Conservation (phyloP, 768 basidiomycete genomes). For the Lactarius akahatsu region DNA sequence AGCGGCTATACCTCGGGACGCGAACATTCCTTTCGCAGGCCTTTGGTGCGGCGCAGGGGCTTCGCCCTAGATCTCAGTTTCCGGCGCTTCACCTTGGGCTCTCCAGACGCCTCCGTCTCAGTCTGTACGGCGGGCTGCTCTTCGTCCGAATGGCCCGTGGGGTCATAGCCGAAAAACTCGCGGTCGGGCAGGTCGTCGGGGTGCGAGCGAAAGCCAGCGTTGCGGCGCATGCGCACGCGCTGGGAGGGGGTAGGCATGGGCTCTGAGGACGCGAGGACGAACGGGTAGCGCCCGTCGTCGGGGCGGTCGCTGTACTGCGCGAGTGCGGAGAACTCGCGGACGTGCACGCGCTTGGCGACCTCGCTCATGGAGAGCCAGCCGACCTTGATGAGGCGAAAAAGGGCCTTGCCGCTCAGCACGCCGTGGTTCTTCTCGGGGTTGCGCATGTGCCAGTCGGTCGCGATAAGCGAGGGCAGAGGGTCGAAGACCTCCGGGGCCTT, state of each 20-base stretch:
- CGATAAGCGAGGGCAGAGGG: conserved; percentile 31
- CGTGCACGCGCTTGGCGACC: conserved; percentile 30
- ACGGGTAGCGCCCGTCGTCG: conserved; percentile 31
- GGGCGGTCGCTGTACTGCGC: conserved; percentile 31
- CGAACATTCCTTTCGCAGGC: conserved; percentile 10
- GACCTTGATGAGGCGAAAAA: conserved; percentile 33
- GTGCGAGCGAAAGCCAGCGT: conserved; percentile 12
- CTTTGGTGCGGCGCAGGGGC: conserved; percentile 10
- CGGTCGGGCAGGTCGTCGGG: conserved; percentile 31
- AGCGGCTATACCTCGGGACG: conserved; percentile 17
- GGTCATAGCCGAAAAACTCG: conserved; percentile 28
- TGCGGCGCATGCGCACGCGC: conserved; percentile 28
- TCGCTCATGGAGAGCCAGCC: conserved; percentile 35
- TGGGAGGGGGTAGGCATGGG: conserved; percentile 32
- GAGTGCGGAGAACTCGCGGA: conserved; percentile 29
- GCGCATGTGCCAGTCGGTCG: conserved; percentile 36
- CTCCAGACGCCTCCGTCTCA: neutral
- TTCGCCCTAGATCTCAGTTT: conserved; percentile 2
- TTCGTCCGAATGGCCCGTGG: conserved; percentile 11
- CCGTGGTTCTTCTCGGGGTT: conserved; percentile 15
- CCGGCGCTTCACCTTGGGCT: conserved; percentile 14
- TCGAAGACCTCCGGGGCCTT: conserved; percentile 33
- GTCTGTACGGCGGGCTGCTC: neutral
- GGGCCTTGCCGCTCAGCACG: conserved; percentile 28
- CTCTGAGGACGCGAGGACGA: conserved; percentile 19